phyloP scores from a whole-genome alignment of 179 eudicot genomes.

The Camellia oleifera region DNA sequence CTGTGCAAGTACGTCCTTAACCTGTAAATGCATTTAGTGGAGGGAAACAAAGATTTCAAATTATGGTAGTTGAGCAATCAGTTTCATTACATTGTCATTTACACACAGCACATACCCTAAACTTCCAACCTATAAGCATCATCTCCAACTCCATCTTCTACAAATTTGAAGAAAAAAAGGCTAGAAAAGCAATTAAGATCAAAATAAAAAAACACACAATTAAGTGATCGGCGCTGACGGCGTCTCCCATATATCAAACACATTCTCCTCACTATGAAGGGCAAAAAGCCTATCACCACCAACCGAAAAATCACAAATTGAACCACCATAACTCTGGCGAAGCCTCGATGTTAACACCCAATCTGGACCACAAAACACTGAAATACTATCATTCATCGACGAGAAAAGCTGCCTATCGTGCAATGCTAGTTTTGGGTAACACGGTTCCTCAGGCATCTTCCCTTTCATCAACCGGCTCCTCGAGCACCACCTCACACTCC shows the following conservation, averaged over 20 bases:
- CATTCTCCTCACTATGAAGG: conserved; percentile 81
- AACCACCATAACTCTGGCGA: conserved; percentile 59
- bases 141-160: not conserved
- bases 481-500: conserved; percentile 73
- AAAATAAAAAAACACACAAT: conserved; percentile 17
- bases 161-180: not conserved
- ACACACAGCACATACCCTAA: conserved; percentile 10
- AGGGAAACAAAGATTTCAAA: not conserved
- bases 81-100: conserved; percentile 15
- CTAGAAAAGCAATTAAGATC: conserved; percentile 27
- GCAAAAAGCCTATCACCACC: conserved; percentile 89
- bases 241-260: conserved; percentile 92
- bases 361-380: conserved; percentile 82
- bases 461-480: conserved; percentile 60
- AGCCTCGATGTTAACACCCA: conserved; percentile 86
- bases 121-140: conserved; percentile 10
- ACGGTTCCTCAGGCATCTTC: conserved; percentile 65
- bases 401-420: conserved; percentile 72
- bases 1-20: not conserved
- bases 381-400: conserved; percentile 81
- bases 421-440: conserved; percentile 77
- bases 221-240: conserved; percentile 39
- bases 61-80: conserved; percentile 28
- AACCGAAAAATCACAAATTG: conserved; percentile 84
- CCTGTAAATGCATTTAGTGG: not conserved